Evolutionary conservation across 2,329 filamentous ascomycete genomes (phyloP), one percentile per base, ranked within the genome.

Genomic region (Aspergillus caelatus): DNA sequence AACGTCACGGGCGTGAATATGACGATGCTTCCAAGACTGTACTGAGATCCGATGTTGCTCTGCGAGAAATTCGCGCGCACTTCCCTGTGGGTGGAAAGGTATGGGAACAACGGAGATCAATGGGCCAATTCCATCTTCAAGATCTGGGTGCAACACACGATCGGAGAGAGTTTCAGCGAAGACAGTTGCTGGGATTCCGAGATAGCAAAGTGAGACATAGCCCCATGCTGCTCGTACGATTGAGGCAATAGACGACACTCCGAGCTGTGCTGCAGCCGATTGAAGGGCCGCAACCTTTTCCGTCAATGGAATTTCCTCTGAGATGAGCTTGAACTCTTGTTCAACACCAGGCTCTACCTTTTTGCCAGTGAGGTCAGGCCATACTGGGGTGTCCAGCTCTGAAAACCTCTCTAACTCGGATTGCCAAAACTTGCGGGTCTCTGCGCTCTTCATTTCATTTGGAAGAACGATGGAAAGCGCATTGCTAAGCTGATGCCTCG

Each of bases 141-240:
- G 64, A 10, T 65, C 58, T 11, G 70, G 55, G 26, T 74, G 67
- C 21, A 77, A 60, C 11, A 74, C 67, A 39, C 76, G 72, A 26
- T 72, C 71, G 10, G 75, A 77, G 19, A 73, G 67, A 4, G 74
- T 77, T 63, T 77, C 75, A 11, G 69, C 75, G 45, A 76, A 74
- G 3, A 77, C 71, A 16, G 69, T 67, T 16, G 65, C 69, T 12
- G 70, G 71, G 3, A 67, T 56, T 26, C 71, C 74, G 34, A 75
- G 68, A 43, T 75, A 77, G 28, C 66, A 65, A 10, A 71, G 39
- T 1, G 70, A 71, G 3, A 76, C 67, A 56, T 62, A 71, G 6
- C 70, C 72, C 71, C 72, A 77, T 12, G 72, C 74, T 21, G 71
- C 67, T 26, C 72, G 68, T 21, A 77, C 62, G 7, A 77, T 62